Base-by-base conservation (phyloP, 345 rosid species). In the Brassica incana region DNA sequence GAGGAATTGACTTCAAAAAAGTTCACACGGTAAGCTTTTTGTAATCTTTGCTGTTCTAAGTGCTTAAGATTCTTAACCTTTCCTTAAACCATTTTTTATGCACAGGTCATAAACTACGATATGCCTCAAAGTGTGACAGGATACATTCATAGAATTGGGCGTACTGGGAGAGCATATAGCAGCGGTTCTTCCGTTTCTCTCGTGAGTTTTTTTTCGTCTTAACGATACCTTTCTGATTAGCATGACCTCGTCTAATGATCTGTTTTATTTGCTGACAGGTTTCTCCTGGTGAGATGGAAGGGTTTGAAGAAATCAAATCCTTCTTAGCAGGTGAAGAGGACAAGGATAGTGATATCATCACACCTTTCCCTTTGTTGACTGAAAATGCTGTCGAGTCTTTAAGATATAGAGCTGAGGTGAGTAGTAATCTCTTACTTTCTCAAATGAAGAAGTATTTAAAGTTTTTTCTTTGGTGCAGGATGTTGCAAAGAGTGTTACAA, bases 1-100 rank as follows among this genome's bases (percentile, higher is more conserved):
- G 99, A 70, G 99, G 98, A 71, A 95, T 92, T 74, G 98, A 95
- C 80, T 95, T 95, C 81, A 95, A 95, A 87, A 91, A 89, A 77
- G 97, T 95, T 15, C 82, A 89, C 83, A 92, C 98, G 84, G 97
- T 92, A 87, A 2, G 40, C 0, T 50, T n/a, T 50, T 50, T 14
- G 5, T 48, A 48, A 12, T 12, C n/a, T 12, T 50, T 50, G 7
- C 58, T 50, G 15, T 45, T 11, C 52, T 43, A 2, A 43, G 12
- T 45, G 66, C 27, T 66, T 25, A 16, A 16, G 75, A 52, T 32
- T 66, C 61, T 63, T 33, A 72, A 30, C 40, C 25, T 68, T 61
- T 23, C 32, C 65, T 63, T 27, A 9, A 69, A 54, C 16, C 18
- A 1, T 30, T 60, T 33, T 1, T 15, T 18, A 63, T 78, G 59